These are phyloP conservation scores for Garcia nutans DNA, from an alignment of 345 rosid genomes.

Conservation along the genomic window DNA sequence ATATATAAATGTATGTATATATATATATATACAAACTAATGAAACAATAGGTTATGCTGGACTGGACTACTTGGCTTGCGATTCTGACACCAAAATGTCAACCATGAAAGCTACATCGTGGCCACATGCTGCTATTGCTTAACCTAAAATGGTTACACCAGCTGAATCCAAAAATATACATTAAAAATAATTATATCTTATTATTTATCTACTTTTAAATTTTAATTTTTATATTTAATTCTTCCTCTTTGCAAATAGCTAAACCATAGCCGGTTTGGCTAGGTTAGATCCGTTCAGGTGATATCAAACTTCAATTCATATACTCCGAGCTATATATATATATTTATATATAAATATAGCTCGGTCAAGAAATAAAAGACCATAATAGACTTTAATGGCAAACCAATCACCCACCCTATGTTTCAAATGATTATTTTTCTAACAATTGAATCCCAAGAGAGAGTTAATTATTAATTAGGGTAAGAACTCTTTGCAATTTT, in stretches of 20 bases:
- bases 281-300: constrained; percentile 5
- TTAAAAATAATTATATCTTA: background rate
- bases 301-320: background rate
- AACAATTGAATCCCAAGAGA: too few relatives aligned
- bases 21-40: constrained; percentile 1
- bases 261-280: background rate
- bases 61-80: constrained; percentile 25
- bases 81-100: constrained; percentile 17
- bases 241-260: background rate
- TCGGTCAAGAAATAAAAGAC: too few relatives aligned
- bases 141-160: constrained; percentile 20
- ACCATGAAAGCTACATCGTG: constrained; percentile 15
- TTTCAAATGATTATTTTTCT: too few relatives aligned
- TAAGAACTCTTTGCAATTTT: too few relatives aligned
- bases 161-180: background rate
- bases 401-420: too few relatives aligned
- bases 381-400: too few relatives aligned
- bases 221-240: background rate
- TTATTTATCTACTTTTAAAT: background rate
- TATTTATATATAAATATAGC: too few relatives aligned
- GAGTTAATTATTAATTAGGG: too few relatives aligned
- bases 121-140: constrained; percentile 24
- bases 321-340: too few relatives aligned
- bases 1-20: background rate
- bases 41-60: constrained; percentile 36